A percentile compares a stretch with the other conserved stretches of the same genome.
These are phyloP conservation scores for Dactylorhiza incarnata DNA, from an alignment of 106 monocot species.

Conservation along the genomic window DNA sequence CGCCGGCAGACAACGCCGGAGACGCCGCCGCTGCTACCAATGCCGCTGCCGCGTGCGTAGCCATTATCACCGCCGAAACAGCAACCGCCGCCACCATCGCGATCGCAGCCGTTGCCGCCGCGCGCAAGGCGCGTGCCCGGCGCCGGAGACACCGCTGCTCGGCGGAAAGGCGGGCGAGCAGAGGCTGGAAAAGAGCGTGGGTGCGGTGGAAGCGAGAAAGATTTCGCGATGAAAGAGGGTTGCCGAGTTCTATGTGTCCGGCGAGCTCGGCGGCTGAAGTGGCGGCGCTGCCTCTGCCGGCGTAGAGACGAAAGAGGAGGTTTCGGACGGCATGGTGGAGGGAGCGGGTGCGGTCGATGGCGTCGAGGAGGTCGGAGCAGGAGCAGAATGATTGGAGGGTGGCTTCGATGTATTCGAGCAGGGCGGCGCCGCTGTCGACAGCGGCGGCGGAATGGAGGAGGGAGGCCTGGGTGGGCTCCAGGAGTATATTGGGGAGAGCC, in stretches of 20 bases:
- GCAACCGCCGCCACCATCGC: slow-evolving; percentile 15
- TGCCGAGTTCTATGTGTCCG: slow-evolving; percentile 33
- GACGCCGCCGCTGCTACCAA: neutral
- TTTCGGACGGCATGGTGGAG: slow-evolving; percentile 22
- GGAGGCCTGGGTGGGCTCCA: slow-evolving; percentile 33
- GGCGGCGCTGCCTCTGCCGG: neutral
- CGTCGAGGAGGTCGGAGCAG: slow-evolving; percentile 37
- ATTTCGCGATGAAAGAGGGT: slow-evolving; percentile 40
- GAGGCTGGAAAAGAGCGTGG: slow-evolving; percentile 23
- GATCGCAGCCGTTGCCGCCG: slow-evolving; percentile 13
- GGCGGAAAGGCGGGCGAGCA: slow-evolving; percentile 20
- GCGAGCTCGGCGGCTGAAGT: slow-evolving; percentile 15
- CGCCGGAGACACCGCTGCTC: slow-evolving; percentile 22
- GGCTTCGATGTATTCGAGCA: slow-evolving; percentile 56
- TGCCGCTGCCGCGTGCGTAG: slow-evolving; percentile 6
- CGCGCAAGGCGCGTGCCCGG: slow-evolving; percentile 7
- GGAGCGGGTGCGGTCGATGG: slow-evolving; percentile 34
- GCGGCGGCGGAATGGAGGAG: neutral
- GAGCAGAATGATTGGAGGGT: slow-evolving; percentile 38
- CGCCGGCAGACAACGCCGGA: neutral
- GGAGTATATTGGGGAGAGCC: slow-evolving; percentile 22
- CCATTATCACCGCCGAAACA: slow-evolving; percentile 20
- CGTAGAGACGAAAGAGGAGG: slow-evolving; percentile 21
- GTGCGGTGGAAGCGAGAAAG: slow-evolving; percentile 26
- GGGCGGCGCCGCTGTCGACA: slow-evolving; percentile 11